phyloP scores from a whole-genome alignment of 2,329 filamentous ascomycete genomes.

The Xylaria sp. region DNA sequence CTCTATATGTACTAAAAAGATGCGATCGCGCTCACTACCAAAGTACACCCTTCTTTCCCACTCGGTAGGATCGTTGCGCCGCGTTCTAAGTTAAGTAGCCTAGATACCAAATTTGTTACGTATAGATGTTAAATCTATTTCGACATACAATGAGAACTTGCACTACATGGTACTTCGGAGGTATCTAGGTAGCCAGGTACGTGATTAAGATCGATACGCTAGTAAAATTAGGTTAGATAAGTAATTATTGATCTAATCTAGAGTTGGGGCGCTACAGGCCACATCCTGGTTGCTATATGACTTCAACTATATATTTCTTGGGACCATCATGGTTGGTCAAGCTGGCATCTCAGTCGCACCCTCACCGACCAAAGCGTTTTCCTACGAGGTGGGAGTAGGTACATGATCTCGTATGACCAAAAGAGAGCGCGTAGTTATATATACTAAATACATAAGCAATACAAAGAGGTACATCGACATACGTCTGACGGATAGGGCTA shows the following conservation, averaged over 20 bases:
- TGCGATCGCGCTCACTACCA: not conserved
- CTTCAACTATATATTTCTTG: not conserved
- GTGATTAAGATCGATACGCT: not conserved
- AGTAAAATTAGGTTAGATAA: not conserved
- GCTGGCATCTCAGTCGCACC: not conserved
- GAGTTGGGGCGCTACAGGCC: not conserved
- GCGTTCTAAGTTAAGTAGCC: not conserved
- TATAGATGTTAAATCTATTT: not conserved
- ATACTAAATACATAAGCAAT: not conserved
- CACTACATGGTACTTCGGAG: not conserved
- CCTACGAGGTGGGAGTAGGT: not conserved
- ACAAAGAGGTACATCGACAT: not conserved
- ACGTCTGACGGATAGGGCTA: not conserved
- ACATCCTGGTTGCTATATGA: not conserved
- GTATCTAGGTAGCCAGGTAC: not conserved
- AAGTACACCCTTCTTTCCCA: not conserved
- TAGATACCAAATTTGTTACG: not conserved
- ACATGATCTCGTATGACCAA: too few species aligned
- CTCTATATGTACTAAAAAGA: conserved; percentile 1
- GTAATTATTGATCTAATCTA: not conserved
- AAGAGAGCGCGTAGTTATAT: not conserved
- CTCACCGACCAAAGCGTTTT: not conserved
- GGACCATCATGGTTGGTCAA: conserved; percentile 1
- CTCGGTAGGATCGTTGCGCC: not conserved
- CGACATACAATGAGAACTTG: not conserved